Evolutionary conservation across 768 basidiomycete species (phyloP), one percentile per base, ranked within the genome.

Genomic region (Crucibulum laeve): DNA sequence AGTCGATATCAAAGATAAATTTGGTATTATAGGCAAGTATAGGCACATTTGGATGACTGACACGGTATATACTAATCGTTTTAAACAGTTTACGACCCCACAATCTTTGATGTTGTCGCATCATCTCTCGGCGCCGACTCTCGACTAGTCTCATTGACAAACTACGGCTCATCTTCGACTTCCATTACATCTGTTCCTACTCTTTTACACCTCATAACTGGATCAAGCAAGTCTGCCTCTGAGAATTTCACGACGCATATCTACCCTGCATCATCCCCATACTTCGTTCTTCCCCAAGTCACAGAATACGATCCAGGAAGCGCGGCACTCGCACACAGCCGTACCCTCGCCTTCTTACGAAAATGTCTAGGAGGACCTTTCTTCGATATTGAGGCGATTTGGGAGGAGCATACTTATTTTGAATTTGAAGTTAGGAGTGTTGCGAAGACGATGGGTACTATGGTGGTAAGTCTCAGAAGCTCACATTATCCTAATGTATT

Each of bases 351-450:
- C 14, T 76, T 76, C 48, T 52, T 77, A 18, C 65, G 67, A 42
- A 70, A 71, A 45, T 53, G 61, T 38, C 56, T 76, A 2, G 71
- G 67, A 25, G 78, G 78, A 0, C 79, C 78, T 8, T 53, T 64
- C 19, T 81, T 81, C 40, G 75, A 79, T 53, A 59, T 79, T 1
- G 79, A 79, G 51, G 70, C 68, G n/a, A 73, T 80, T 25, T 81
- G 79, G 79, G 76, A 80, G 8, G 76, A 78, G 45, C 79, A 81
- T 47, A 70, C 69, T 1, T 68, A 67, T 44, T 79, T 71, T 47
- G 79, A 81, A 54, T 81, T 81, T 47, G 68, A 66, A 39, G 60
- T 59, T 11, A 56, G 73, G 37, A 77, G 73, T 47, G 73, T 77
- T 3, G 73, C 72, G 2, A 70, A 70, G 46, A 77, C 74, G n/a